A percentile compares a stretch with the other conserved stretches of the same genome.
Evolutionary conservation across 2,329 filamentous ascomycete species (phyloP).

Genomic region (Nakataea oryzae): DNA sequence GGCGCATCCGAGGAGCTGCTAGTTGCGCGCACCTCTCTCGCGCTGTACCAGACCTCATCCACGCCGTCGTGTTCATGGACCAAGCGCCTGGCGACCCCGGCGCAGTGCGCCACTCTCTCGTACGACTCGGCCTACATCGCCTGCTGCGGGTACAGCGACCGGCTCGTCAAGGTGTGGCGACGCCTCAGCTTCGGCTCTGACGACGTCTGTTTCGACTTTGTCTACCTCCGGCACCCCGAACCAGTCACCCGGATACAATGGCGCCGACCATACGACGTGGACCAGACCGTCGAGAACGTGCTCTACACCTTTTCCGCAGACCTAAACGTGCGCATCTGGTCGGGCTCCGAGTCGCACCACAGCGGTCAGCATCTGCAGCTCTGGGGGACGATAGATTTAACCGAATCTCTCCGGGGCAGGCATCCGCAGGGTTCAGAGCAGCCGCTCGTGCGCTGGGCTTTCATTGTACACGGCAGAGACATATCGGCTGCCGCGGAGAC

Average conservation of each 20-base stretch:
- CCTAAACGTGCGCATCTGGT: conserved; percentile 74
- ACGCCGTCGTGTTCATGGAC: conserved; percentile 58
- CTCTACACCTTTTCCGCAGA: conserved; percentile 85
- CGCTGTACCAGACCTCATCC: conserved; percentile 47
- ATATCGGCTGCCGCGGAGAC: conserved; percentile 69
- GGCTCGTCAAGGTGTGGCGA: conserved; percentile 87
- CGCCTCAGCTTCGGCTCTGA: conserved; percentile 73
- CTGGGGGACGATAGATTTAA: conserved; percentile 72
- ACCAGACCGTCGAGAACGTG: conserved; percentile 74
- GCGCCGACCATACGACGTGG: conserved; percentile 66
- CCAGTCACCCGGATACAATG: conserved; percentile 78
- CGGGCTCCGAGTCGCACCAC: conserved; percentile 60
- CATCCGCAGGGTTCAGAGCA: conserved; percentile 8
- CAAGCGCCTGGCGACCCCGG: conserved; percentile 60
- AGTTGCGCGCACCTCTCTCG: conserved; percentile 59
- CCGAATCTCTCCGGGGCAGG: conserved; percentile 50
- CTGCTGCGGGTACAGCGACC: conserved; percentile 67
- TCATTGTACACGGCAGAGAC: conserved; percentile 74
- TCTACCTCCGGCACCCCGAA: conserved; percentile 77
- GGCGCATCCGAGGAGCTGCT: conserved; percentile 77
- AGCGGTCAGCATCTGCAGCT: conserved; percentile 58
- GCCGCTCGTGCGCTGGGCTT: conserved; percentile 48
- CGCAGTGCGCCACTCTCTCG: conserved; percentile 68
- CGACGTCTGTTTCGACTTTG: conserved; percentile 80
- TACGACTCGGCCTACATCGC: conserved; percentile 83